Evolutionary conservation across 106 monocot species (phyloP).

Genomic region (Dendrobium officinale): DNA sequence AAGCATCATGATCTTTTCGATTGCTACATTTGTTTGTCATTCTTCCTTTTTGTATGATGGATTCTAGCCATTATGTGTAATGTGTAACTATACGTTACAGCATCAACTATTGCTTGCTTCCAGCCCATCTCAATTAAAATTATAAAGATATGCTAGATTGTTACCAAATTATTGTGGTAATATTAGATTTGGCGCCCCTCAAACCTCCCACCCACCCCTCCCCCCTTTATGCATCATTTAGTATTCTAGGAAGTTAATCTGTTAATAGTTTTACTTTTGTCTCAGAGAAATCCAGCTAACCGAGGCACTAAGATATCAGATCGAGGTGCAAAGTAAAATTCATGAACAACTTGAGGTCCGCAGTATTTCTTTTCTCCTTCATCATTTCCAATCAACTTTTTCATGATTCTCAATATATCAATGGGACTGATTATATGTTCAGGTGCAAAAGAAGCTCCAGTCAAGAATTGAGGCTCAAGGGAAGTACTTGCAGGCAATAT

Average conservation of each 20-base stretch:
- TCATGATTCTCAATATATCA: not conserved
- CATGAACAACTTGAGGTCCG: constrained; percentile 67
- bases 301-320: constrained; percentile 48
- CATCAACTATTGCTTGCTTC: too few species aligned
- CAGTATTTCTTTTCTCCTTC: not conserved
- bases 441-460: constrained; percentile 85
- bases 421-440: not conserved
- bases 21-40: too few species aligned
- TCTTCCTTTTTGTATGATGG: too few species aligned
- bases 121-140: too few species aligned
- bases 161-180: too few species aligned
- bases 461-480: constrained; percentile 87
- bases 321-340: constrained; percentile 54
- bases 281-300: constrained; percentile 43
- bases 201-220: too few species aligned
- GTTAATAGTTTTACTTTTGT: not conserved
- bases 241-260: not conserved
- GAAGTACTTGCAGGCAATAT: constrained; percentile 69
- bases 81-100: too few species aligned
- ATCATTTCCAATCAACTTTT: not conserved
- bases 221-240: not conserved
- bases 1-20: too few species aligned
- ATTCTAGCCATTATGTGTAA: too few species aligned
- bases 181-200: too few species aligned
- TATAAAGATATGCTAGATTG: too few species aligned